Evolutionary conservation across 371 early-diverging fungal species (phyloP).

Genomic region (Zancudomyces culisetae): DNA sequence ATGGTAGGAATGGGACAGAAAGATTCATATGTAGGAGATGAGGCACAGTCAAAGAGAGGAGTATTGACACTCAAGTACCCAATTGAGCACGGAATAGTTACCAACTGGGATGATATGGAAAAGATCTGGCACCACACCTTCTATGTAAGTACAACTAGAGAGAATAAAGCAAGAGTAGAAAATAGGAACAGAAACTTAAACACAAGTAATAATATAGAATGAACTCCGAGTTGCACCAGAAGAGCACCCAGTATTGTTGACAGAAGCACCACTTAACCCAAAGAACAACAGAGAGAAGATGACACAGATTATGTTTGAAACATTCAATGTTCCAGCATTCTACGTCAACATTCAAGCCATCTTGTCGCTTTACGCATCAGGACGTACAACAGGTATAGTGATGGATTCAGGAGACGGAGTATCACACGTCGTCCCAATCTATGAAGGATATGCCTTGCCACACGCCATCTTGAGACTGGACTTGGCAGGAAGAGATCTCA

Average conservation of each 20-base stretch:
- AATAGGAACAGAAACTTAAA: not conserved
- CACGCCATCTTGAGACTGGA: constrained; percentile 98
- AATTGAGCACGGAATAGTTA: constrained; percentile 99
- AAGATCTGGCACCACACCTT: constrained; percentile 99
- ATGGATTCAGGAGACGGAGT: constrained; percentile 99
- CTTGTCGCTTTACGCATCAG: constrained; percentile 93
- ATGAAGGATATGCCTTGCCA: constrained; percentile 99
- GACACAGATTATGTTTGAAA: constrained; percentile 99
- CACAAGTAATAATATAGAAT: constrained; percentile 14
- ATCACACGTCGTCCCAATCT: constrained; percentile 98
- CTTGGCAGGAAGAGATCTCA: constrained; percentile 92
- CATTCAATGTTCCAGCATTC: constrained; percentile 97
- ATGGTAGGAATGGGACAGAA: constrained; percentile 99
- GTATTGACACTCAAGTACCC: constrained; percentile 98
- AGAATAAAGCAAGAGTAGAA: not conserved
- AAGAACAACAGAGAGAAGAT: constrained; percentile 99
- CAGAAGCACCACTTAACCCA: constrained; percentile 99
- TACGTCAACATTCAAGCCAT: constrained; percentile 99
- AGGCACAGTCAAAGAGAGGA: constrained; percentile 99
- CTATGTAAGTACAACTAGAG: constrained; percentile 21
- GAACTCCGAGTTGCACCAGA: constrained; percentile 65
- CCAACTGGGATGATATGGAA: constrained; percentile 99
- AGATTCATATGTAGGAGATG: constrained; percentile 99
- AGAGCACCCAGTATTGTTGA: constrained; percentile 97
- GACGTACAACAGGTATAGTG: constrained; percentile 99